Evolutionary conservation across 306 rosid genomes (phyloP), one percentile per base, ranked within the genome.

Genomic region (Vigna trinervia): DNA sequence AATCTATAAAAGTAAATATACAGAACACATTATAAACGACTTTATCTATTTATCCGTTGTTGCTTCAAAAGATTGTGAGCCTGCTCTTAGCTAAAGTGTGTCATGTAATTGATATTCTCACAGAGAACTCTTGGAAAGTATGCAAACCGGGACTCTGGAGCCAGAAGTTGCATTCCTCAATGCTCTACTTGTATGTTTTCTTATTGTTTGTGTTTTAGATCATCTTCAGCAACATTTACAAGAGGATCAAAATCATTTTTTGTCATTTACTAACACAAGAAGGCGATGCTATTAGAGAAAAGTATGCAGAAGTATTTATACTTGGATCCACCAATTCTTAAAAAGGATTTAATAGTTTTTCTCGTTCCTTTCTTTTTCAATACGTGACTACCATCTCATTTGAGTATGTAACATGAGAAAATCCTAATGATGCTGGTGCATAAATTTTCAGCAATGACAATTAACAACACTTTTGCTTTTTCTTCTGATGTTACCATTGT

Each of bases 131-230:
- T 87, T 90, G 74, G 92, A 88, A 61, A 80, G 84, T 30, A 89
- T 94, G 95, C 96, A 90, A 83, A 86, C 95, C 28, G 92, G 89
- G 69, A 89, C 95, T 12, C 76, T 92, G 88, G 96, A 92, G 50
- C 93, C 98, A 17, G 96, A 94, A 94, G 91, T 83, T 75, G 88
- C 95, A 3, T 85, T 94, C 84, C 92, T 94, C 79, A 92, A 88
- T 82, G 95, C 98, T 69, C 87, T 83, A 58, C 98, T 92, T 62
- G 97, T 92, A 83, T 59, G 53, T 12, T 80, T 71, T 50, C 26
- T 73, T 66, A 22, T 5, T 45, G 13, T 72, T 74, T 53, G 54
- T 75, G 43, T 45, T 53, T 64, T 59, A 43, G 59, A 68, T 51
- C 80, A 48, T 57, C 38, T 28, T 46, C 75, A 62, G 14, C 71